These are phyloP conservation scores for Sphagnum fallax DNA, from an alignment of 228 moss, liverwort and hornwort genomes.

Conservation along the genomic window DNA sequence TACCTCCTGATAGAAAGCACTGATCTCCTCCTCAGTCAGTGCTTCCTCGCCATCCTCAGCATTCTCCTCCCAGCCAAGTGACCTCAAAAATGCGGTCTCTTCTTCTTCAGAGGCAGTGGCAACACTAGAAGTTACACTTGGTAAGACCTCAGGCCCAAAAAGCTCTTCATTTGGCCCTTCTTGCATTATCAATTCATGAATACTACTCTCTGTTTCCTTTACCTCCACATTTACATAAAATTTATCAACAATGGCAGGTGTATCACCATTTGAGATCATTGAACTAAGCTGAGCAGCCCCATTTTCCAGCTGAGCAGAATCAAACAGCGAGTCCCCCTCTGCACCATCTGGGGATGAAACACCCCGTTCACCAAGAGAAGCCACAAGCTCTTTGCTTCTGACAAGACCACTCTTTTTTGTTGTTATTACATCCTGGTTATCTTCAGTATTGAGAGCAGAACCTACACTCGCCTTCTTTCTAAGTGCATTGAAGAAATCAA, in stretches of 20 bases:
- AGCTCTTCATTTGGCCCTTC: conserved; percentile 18
- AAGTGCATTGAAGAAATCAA: conserved; percentile 92
- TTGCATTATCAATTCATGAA: conserved; percentile 49
- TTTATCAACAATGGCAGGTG: conserved; percentile 12
- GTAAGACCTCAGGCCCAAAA: conserved; percentile 18
- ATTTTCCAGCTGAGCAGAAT: conserved; percentile 38
- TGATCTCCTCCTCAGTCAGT: conserved; percentile 94
- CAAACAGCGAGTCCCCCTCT: conserved; percentile 19
- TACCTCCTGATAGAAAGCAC: conserved; percentile 68
- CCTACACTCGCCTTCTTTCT: conserved; percentile 65
- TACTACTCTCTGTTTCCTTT: conserved; percentile 28
- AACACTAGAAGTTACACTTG: conserved; percentile 13
- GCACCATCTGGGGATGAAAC: conserved; percentile 34
- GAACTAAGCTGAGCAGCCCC: conserved; percentile 23
- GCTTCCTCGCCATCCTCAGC: conserved; percentile 78
- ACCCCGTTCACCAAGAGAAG: conserved; percentile 29
- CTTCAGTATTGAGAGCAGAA: conserved; percentile 42
- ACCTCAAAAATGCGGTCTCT: conserved; percentile 91
- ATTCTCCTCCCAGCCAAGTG: conserved; percentile 90
- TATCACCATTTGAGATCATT: conserved; percentile 10
- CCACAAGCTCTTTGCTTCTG: conserved; percentile 43
- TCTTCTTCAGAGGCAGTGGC: conserved; percentile 70
- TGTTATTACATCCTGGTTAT: conserved; percentile 60
- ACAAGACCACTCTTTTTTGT: conserved; percentile 36
- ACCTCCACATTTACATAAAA: conserved; percentile 11